Base-by-base conservation (phyloP, 1,284 basidiomycete species). In the Microbotryomycetes sp. region DNA sequence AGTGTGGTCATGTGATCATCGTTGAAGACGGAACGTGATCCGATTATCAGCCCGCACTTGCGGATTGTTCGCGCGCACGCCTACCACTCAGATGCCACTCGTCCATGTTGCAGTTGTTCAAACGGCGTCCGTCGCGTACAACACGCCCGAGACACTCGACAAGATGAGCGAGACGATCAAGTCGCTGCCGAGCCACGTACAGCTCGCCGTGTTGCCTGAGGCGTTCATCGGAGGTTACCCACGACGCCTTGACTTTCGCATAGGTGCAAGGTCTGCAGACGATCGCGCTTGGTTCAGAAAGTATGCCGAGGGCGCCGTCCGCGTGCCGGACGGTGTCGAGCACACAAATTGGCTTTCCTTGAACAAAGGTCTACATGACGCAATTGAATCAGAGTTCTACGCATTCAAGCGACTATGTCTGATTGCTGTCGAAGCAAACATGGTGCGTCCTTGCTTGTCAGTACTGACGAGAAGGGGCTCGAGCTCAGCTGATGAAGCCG, bases 201-300 rank as follows among this genome's bases (percentile, higher is more conserved):
- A 84, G 68, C 72, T 88, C 2, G 83, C 81, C 28, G 83, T 87
- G 16, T 85, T 88, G 70, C 86, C 86, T 3, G 86, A 88, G 73
- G 86, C 84, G 22, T 87, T 86, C 32, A 60, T 77, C 19, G 67
- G 65, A 26, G 74, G 70, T 4, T 77, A 77, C 52, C 76, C 76
- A 2, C 64, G 76, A 19, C 72, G 74, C 16, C 56, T 74, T 16
- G 71, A 66, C 29, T 74, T 75, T 49, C 49, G 54, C 12, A 69
- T 75, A 45, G 73, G 73, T 2, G 52, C 54, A 3, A 59, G 74
- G 32, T 68, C 67, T 12, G 61, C 64, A 6, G 72, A 71, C 49
- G 64, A 70, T 48, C 58, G 74, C 28, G 66, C 69, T 31, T 75
- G 74, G 74, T 75, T 67, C 49, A 60, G 51, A 6, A 54, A 56